Evolutionary conservation across 345 rosid genomes (phyloP), one percentile per base, ranked within the genome.

Genomic region (Aethionema arabicum): DNA sequence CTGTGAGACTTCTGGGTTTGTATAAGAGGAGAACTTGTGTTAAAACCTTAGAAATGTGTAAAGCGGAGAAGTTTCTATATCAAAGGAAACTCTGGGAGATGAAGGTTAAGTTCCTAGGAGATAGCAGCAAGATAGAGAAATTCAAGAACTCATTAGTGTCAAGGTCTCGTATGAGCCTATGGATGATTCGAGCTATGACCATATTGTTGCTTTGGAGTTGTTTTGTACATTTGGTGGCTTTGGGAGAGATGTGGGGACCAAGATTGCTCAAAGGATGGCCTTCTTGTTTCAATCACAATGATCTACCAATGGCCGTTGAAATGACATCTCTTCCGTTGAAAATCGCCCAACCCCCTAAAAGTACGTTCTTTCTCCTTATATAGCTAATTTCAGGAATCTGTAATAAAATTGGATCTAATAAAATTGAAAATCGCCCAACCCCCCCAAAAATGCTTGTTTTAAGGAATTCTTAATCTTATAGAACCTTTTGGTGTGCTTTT

Each of bases 131-230:
- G 72, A 64, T 68, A 16, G 91, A 83, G 68, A 84, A 85, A 77
- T 63, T 82, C 8, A 84, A 73, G 74, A 52, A 82, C 68, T 79
- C 75, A 0, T 38, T 72, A 62, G 76, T 59, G 38, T 72, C 71
- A 0, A 72, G 39, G 63, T 65, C 95, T 48, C 79, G 78, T 61
- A 82, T 77, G 85, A 86, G 90, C 75, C 66, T 88, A 65, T 90
- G 99, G 99, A 73, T 88, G 81, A 79, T 90, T 58, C 82, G 99
- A 2, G 99, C 97, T 54, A 77, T 95, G 55, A 83, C 96, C 0
- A 78, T 95, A 49, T 79, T 95, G 69, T 73, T 95, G 77, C 76
- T 95, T 3, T 95, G 99, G 99, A 95, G 97, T 27, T 95, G 99
- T 63, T 60, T 86, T 44, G 95, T 95, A 50, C 99, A 95, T 63